phyloP scores from a whole-genome alignment of 2,329 filamentous ascomycete genomes.

The Knufia petricola region DNA sequence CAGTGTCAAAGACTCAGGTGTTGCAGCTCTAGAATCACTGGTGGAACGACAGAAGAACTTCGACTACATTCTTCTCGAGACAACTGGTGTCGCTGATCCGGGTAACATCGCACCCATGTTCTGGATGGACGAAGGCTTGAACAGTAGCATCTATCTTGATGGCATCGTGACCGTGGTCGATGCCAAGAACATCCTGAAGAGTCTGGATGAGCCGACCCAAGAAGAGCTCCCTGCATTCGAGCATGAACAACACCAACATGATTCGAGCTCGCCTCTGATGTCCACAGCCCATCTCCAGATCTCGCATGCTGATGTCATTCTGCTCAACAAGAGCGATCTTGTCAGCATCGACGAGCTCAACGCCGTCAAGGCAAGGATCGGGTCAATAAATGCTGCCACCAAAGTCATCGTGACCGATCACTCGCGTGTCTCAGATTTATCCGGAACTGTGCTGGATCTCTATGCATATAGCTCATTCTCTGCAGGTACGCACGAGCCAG shows the following conservation, averaged over 20 bases:
- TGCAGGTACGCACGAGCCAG: constrained; percentile 40
- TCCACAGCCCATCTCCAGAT: constrained; percentile 95
- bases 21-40: constrained; percentile 87
- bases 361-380: constrained; percentile 60
- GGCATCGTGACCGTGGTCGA: constrained; percentile 95
- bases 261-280: constrained; percentile 57
- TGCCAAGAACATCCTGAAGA: constrained; percentile 79
- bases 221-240: constrained; percentile 40
- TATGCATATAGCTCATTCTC: constrained; percentile 84
- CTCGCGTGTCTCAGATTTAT: constrained; percentile 68
- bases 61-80: constrained; percentile 95
- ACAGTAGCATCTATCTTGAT: constrained; percentile 90
- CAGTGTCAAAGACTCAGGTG: constrained; percentile 91
- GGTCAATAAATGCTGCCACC: constrained; percentile 81
- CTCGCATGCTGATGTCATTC: constrained; percentile 87
- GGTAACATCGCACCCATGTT: constrained; percentile 93
- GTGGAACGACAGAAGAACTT: constrained; percentile 92
- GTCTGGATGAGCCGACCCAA: constrained; percentile 58
- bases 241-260: constrained; percentile 24
- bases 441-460: constrained; percentile 78
- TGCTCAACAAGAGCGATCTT: constrained; percentile 88
- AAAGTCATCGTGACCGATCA: constrained; percentile 73
- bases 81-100: constrained; percentile 87
- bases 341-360: constrained; percentile 61
- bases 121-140: constrained; percentile 94